Base-by-base conservation (phyloP, 176 grass and related monocot genomes). In the Aegilops tauschii region DNA sequence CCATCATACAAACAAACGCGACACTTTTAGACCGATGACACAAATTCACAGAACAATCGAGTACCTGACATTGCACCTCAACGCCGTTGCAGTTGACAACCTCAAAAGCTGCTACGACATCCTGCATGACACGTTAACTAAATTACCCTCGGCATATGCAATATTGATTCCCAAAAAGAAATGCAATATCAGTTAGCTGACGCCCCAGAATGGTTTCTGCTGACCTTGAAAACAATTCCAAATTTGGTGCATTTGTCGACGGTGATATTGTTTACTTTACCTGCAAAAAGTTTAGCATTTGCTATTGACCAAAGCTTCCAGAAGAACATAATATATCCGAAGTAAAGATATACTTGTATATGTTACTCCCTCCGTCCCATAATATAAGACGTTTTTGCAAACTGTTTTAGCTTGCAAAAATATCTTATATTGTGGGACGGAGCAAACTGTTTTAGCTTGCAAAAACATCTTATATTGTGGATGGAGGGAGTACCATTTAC, bases 221-320 rank as follows among this genome's bases (percentile, higher is more conserved):
- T 85, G 62, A 98, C 96, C 87, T 76, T 97, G 80, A 99, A 99
- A 65, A 99, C 88, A 0, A 99, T 78, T 85, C 94, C 97, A 42
- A 89, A 84, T 83, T 99, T 99, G 45, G 92, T 99, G 91, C 97
- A 99, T 74, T 97, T 99, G 75, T 99, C 97, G 81, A 99, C 85
- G 72, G 97, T 99, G 73, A 99, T 99, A 81, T 99, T 99, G 74
- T 99, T 99, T 72, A 99, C 97, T 91, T 99, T 99, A 71, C 97
- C 94, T 99, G 90, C 79, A 88, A 73, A 84, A 82, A 11, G 12
- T 77, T 66, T 80, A 35, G 59, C 69, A 81, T 79, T 73, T 83
- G 25, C 29, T 81, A 44, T 69, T 77, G 12, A 67, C 50, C 61
- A 64, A 86, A 68, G 50, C 63, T 82, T 73, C 59, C 12, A 84